phyloP scores from a whole-genome alignment of 768 basidiomycete species.

The Gyrodon lividus region DNA sequence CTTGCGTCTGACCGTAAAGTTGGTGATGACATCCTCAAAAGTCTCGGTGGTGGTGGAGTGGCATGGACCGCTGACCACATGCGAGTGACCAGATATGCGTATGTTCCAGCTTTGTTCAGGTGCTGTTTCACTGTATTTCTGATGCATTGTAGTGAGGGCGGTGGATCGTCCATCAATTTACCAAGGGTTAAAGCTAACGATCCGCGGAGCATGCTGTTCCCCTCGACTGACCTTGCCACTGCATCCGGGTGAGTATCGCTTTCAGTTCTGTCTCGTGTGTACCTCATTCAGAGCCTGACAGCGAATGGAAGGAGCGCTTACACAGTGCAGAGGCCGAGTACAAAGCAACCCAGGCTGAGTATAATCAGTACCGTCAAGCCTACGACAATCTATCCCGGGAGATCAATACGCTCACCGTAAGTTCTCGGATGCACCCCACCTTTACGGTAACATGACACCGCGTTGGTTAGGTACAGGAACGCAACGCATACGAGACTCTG shows the following conservation, averaged over 20 bases:
- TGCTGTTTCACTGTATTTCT: not conserved
- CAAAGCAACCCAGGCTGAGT: conserved; percentile 25
- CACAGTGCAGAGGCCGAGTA: conserved; percentile 39
- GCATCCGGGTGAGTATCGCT: conserved; percentile 44
- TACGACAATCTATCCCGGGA: conserved; percentile 31
- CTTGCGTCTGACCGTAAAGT: conserved; percentile 63
- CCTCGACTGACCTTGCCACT: conserved; percentile 47
- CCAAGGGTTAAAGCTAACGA: conserved; percentile 30
- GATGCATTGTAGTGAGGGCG: conserved; percentile 55
- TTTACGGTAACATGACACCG: not conserved
- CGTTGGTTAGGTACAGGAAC: conserved; percentile 19
- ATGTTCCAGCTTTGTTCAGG: conserved; percentile 24
- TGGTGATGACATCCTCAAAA: conserved; percentile 53
- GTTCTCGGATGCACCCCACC: conserved; percentile 4
- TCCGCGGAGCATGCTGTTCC: conserved; percentile 48
- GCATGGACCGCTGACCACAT: conserved; percentile 67
- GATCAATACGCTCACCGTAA: conserved; percentile 36
- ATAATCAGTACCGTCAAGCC: conserved; percentile 27
- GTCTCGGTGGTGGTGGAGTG: conserved; percentile 46
- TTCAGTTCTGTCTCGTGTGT: not conserved
- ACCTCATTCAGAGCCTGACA: conserved; percentile 20
- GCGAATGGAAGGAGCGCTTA: conserved; percentile 46
- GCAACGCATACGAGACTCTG: conserved; percentile 20
- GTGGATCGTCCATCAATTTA: conserved; percentile 51
- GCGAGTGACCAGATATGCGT: conserved; percentile 65